Percentiles rank a stretch among this genome's conserved stretches.
phyloP scores from a whole-genome alignment of 192 early-diverging fungal genomes.

The Umbelopsis sp. region DNA sequence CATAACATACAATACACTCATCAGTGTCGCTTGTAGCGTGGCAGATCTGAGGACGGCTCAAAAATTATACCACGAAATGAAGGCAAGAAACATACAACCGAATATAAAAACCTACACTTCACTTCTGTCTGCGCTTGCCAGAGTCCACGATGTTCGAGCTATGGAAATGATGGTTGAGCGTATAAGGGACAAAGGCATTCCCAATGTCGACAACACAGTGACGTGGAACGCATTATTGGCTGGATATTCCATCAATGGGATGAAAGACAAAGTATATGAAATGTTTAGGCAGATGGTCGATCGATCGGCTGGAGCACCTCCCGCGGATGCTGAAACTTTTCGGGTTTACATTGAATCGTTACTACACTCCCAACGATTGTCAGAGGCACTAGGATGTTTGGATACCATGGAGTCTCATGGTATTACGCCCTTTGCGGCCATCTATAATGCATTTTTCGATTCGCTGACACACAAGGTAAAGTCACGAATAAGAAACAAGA shows the following conservation, averaged over 20 bases:
- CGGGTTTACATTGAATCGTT: slow-evolving; percentile 35
- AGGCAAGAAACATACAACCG: slow-evolving; percentile 26
- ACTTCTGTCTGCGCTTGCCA: slow-evolving; percentile 27
- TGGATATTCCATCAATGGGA: slow-evolving; percentile 31
- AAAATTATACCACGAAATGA: slow-evolving; percentile 40
- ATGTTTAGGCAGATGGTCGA: slow-evolving; percentile 37
- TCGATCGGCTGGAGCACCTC: not conserved
- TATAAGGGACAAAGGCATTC: slow-evolving; percentile 13
- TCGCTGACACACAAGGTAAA: slow-evolving; percentile 21
- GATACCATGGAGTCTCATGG: slow-evolving; percentile 2
- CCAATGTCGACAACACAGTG: slow-evolving; percentile 23
- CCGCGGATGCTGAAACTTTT: slow-evolving; percentile 33
- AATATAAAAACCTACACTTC: slow-evolving; percentile 36
- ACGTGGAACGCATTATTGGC: slow-evolving; percentile 37
- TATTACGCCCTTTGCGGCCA: slow-evolving; percentile 22
- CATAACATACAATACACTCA: slow-evolving; percentile 38
- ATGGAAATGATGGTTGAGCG: slow-evolving; percentile 30
- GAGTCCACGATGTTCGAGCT: slow-evolving; percentile 29
- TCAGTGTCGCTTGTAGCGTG: slow-evolving; percentile 30
- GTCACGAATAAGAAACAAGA: not conserved
- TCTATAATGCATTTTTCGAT: slow-evolving; percentile 36
- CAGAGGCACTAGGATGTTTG: slow-evolving; percentile 21
- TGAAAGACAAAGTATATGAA: slow-evolving; percentile 24
- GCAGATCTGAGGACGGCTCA: slow-evolving; percentile 39
- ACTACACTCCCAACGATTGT: slow-evolving; percentile 11